Evolutionary conservation across 129 eudicot genomes (phyloP).

Genomic region (Sambucus nigra): DNA sequence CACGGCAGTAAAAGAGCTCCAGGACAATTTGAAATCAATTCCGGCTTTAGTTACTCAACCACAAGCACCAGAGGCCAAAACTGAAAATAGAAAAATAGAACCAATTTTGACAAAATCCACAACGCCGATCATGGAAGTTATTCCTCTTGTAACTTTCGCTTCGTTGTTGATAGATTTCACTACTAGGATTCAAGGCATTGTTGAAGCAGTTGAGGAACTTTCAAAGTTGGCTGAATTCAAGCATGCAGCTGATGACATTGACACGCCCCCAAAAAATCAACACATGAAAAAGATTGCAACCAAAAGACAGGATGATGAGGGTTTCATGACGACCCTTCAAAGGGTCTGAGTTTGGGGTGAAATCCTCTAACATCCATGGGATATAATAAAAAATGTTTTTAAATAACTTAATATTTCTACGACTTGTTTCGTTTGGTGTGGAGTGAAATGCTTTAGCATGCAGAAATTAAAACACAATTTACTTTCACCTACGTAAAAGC

Average conservation of each 20-base stretch:
- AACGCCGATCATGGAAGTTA: constrained; percentile 30
- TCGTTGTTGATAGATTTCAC: constrained; percentile 45
- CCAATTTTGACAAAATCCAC: constrained; percentile 1
- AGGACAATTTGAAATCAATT: constrained; percentile 30
- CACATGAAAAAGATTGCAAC: constrained; percentile 1
- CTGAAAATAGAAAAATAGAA: constrained; percentile 15
- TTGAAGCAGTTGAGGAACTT: constrained; percentile 48
- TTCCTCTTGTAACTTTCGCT: constrained; percentile 52
- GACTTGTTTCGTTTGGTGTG: too few species aligned
- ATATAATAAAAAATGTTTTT: too few species aligned
- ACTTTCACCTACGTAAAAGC: too few species aligned
- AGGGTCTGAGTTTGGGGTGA: constrained; percentile 21
- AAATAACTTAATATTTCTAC: too few species aligned
- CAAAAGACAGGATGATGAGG: constrained; percentile 2
- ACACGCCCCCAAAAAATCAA: constrained; percentile 17
- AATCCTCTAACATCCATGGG: too few species aligned
- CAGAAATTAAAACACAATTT: too few species aligned
- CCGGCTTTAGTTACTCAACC: constrained; percentile 22
- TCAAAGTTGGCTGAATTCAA: constrained; percentile 39
- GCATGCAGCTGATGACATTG: constrained; percentile 23
- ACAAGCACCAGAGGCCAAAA: constrained; percentile 3
- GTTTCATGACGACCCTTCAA: constrained; percentile 25
- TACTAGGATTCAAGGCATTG: constrained; percentile 40
- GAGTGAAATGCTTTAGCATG: too few species aligned
- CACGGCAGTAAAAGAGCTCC: constrained; percentile 30